Base-by-base conservation (phyloP, 768 basidiomycete genomes). In the Termitomyces titanicus region DNA sequence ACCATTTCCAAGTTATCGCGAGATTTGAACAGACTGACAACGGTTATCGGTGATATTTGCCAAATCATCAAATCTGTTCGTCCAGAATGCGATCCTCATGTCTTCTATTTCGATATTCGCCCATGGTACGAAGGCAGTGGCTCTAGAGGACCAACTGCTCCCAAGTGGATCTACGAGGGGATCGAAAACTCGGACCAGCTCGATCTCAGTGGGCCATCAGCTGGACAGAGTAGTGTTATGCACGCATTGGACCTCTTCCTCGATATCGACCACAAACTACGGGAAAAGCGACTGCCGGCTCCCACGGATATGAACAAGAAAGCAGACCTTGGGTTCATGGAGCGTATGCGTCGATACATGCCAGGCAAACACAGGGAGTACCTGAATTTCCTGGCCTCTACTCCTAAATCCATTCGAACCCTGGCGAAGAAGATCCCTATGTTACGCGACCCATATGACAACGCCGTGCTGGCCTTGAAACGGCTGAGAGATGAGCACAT, bases 281-380 rank as follows among this genome's bases (percentile, higher is more conserved):
- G 82, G 40, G 79, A 86, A 57, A 78, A 83, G 68, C 78, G 86
- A 64, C 73, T 82, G 70, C 89, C 88, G 58, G 72, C 81, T 22
- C 79, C 93, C 51, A 85, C 90, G 51, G 70, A 78, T 45, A 70
- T 75, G 54, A 84, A 91, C 68, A 85, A 81, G 71, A 80, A 69
- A 62, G 88, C 79, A 38, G 91, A 82, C 69, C 78, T 72, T 35
- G 82, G 85, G 0, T 98, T 98, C 74, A 94, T 98, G 87, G 86
- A 89, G 55, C 81, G 92, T 46, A 97, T 97, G 94, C 75, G 91
- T 54, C 81, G 83, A 20, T 98, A 98, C 72, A 98, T 98, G 96
- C 95, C 96, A 0, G 88, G 89, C 13, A 82, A 81, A 51, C 96
- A 98, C 72, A 86, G 91, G 40, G 84, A 87, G 44, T 98, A 94